Percentiles rank a stretch among this genome's conserved stretches.
These are phyloP conservation scores for Wickerhamomyces sp. DNA, from an alignment of 1,139 yeast species.

Conservation along the genomic window DNA sequence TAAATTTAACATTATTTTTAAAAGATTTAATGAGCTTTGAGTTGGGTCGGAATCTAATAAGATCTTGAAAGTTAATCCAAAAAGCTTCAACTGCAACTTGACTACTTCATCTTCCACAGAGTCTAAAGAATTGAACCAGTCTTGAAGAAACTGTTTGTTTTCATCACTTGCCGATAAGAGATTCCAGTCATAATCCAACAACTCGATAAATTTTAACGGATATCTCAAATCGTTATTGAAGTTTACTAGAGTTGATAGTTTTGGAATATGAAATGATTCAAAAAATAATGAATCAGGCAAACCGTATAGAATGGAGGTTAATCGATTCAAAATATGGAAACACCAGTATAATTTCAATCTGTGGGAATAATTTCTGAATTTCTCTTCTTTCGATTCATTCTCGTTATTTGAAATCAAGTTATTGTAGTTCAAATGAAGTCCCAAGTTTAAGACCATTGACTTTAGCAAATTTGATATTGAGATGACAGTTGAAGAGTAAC, in stretches of 20 bases:
- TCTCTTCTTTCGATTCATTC: constrained; percentile 28
- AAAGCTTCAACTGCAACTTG: constrained; percentile 19
- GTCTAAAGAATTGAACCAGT: constrained; percentile 13
- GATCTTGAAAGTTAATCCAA: constrained; percentile 19
- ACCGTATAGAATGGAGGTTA: constrained; percentile 21
- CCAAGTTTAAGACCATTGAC: constrained; percentile 20
- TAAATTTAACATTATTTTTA: constrained; percentile 9
- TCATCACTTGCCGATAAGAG: not conserved
- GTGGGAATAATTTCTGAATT: constrained; percentile 32
- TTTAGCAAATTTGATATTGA: constrained; percentile 28
- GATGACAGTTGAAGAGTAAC: constrained; percentile 22
- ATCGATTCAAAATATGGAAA: constrained; percentile 40
- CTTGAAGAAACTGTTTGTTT: constrained; percentile 8
- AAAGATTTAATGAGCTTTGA: constrained; percentile 4
- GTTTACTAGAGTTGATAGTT: constrained; percentile 16
- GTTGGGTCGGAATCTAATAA: constrained; percentile 9
- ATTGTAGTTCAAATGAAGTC: constrained; percentile 22
- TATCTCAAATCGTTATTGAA: constrained; percentile 18
- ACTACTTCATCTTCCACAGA: constrained; percentile 11
- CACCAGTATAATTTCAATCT: constrained; percentile 62
- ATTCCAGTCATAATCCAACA: constrained; percentile 12
- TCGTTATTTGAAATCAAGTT: constrained; percentile 24
- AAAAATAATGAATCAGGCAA: constrained; percentile 21
- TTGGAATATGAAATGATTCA: constrained; percentile 22
- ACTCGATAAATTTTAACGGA: constrained; percentile 17